phyloP scores from a whole-genome alignment of 2,329 filamentous ascomycete genomes.

The Colletotrichum lindemuthianum region DNA sequence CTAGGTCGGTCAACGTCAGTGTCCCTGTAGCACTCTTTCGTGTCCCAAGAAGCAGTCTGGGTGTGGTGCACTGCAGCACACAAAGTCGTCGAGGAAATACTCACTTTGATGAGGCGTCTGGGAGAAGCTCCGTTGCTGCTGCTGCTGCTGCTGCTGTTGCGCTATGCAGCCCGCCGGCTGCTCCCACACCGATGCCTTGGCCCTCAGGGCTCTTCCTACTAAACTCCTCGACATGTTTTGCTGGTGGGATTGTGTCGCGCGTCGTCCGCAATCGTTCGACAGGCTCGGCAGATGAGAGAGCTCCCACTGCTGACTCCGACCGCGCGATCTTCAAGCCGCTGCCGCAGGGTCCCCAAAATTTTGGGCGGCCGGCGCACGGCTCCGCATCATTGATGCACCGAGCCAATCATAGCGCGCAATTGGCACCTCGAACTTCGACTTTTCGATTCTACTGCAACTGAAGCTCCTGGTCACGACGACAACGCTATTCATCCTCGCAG shows the following conservation, averaged over 20 bases:
- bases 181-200: constrained; percentile 31
- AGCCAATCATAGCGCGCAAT: constrained; percentile 49
- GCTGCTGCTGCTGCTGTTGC: background rate
- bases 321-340: no score
- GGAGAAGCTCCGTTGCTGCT: constrained; percentile 35
- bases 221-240: constrained; percentile 30
- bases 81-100: background rate
- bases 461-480: background rate
- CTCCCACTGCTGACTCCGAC: background rate
- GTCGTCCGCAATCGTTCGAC: constrained; percentile 6
- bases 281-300: constrained; percentile 9
- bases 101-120: constrained; percentile 32
- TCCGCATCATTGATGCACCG: constrained; percentile 40
- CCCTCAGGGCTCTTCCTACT: constrained; percentile 34
- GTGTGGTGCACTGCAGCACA: no score
- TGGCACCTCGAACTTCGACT: constrained; percentile 35
- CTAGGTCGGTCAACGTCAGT: background rate
- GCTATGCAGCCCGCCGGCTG: constrained; percentile 29
- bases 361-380: constrained; percentile 22
- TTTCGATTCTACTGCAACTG: constrained; percentile 13
- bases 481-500: background rate
- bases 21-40: no score
- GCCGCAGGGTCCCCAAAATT: constrained; percentile 28
- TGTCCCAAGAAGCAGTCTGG: no score
- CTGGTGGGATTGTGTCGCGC: background rate